Conservation (phyloP, 2,329 filamentous ascomycete genomes). For the Domatiomyces globalis region DNA sequence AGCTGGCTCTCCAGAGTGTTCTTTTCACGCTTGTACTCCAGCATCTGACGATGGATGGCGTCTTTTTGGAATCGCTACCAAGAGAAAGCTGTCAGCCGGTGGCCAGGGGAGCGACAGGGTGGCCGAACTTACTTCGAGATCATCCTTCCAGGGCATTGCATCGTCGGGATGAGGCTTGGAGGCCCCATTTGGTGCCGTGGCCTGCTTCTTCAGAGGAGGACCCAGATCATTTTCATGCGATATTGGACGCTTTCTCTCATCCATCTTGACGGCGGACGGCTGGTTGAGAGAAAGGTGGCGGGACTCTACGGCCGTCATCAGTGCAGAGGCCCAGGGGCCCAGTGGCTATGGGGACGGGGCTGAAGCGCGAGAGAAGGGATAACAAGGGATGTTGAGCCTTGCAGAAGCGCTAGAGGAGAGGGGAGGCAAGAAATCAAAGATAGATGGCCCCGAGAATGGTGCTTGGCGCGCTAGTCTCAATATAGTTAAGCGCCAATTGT, state of each 20-base stretch:
- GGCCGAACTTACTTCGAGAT: conserved; percentile 55
- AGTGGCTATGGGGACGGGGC: neutral
- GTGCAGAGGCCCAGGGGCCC: conserved; percentile 35
- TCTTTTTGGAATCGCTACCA: conserved; percentile 79
- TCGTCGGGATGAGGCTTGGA: conserved; percentile 47
- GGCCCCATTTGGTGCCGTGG: conserved; percentile 57
- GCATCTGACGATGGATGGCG: conserved; percentile 93
- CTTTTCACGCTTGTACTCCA: conserved; percentile 90
- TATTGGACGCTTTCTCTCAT: conserved; percentile 96
- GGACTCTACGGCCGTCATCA: conserved; percentile 77
- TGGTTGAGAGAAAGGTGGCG: conserved; percentile 56
- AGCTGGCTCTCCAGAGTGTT: conserved; percentile 65
- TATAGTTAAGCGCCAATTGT: neutral
- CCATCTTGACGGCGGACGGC: conserved; percentile 80
- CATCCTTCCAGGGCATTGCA: conserved; percentile 57
- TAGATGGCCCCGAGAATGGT: neutral
- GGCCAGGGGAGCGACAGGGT: conserved; percentile 4
- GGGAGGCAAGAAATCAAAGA: neutral
- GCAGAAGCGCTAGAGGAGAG: neutral
- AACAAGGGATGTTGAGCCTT: neutral
- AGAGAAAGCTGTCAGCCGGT: neutral
- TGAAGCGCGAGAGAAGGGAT: neutral
- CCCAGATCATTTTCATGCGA: conserved; percentile 67
- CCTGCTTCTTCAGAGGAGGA: conserved; percentile 83
- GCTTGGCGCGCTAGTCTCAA: neutral